These are phyloP conservation scores for Clavispora asparagi DNA, from an alignment of 805 yeast genomes.

Conservation along the genomic window DNA sequence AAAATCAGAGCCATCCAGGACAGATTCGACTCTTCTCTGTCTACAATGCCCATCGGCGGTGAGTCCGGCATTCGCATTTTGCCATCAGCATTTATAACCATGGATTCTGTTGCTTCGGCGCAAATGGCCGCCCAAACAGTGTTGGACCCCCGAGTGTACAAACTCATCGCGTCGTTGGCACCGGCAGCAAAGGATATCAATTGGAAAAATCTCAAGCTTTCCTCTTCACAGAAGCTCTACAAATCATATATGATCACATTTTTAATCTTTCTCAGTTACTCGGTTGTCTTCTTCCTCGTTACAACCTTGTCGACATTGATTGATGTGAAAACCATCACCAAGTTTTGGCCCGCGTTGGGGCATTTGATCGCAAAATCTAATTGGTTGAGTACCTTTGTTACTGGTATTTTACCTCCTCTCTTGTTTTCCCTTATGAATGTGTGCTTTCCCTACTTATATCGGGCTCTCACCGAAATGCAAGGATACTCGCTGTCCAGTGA, in stretches of 20 bases:
- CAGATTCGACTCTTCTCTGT: constrained; percentile 23
- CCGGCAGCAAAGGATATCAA: constrained; percentile 45
- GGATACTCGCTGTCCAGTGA: constrained; percentile 55
- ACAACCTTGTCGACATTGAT: constrained; percentile 53
- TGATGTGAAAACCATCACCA: constrained; percentile 50
- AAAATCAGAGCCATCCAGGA: constrained; percentile 31
- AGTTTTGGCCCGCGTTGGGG: constrained; percentile 57
- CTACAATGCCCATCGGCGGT: constrained; percentile 21
- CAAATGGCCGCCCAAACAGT: constrained; percentile 47
- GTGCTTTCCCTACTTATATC: constrained; percentile 50
- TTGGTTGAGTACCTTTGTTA: constrained; percentile 49
- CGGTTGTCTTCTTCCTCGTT: constrained; percentile 50
- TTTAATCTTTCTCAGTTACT: constrained; percentile 44
- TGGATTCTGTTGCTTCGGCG: constrained; percentile 45
- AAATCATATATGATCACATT: constrained; percentile 39
- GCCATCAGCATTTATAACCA: constrained; percentile 43
- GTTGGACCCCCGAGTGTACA: constrained; percentile 41
- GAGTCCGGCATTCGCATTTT: constrained; percentile 33
- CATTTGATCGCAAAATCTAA: constrained; percentile 46
- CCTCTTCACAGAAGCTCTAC: constrained; percentile 32
- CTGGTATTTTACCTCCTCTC: constrained; percentile 59
- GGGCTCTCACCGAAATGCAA: constrained; percentile 45
- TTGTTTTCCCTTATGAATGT: constrained; percentile 52
- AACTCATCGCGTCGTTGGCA: constrained; percentile 37
- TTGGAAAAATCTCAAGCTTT: constrained; percentile 42